Evolutionary conservation across 169 alveolate species (phyloP).

Genomic region (Babesia microti): DNA sequence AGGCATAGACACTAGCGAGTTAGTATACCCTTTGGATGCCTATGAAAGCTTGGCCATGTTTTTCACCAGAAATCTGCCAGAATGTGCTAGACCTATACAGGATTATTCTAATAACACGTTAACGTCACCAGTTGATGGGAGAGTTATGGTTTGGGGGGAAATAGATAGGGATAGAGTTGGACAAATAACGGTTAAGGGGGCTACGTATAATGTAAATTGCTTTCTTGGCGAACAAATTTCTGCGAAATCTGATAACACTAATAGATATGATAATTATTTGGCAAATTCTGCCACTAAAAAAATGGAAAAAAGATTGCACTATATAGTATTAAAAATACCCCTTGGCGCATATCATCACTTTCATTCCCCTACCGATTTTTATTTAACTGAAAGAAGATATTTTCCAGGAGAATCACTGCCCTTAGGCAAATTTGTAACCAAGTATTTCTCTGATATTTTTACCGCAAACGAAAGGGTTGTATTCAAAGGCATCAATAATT

Average conservation of each 20-base stretch:
- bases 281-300: too few species aligned
- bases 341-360: conserved; percentile 25
- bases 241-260: conserved; percentile 15
- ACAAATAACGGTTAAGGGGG: conserved; percentile 14
- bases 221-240: conserved; percentile 19
- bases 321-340: conserved; percentile 25
- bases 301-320: conserved; percentile 13
- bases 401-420: conserved; percentile 29
- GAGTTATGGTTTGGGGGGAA: conserved; percentile 19
- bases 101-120: conserved; percentile 18
- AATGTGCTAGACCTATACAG: conserved; percentile 22
- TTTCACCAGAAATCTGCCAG: conserved; percentile 21
- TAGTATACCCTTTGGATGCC: conserved; percentile 26
- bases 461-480: conserved; percentile 21
- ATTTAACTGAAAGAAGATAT: conserved; percentile 21
- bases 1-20: conserved; percentile 17
- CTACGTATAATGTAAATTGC: conserved; percentile 9
- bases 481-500: conserved; percentile 21
- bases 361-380: conserved; percentile 33
- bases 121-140: conserved; percentile 25
- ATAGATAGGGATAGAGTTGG: conserved; percentile 7
- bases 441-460: conserved; percentile 16
- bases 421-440: conserved; percentile 14
- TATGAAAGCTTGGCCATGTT: conserved; percentile 18
- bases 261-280: too few species aligned